phyloP scores from a whole-genome alignment of 768 basidiomycete genomes.

The Suillus subaureus region DNA sequence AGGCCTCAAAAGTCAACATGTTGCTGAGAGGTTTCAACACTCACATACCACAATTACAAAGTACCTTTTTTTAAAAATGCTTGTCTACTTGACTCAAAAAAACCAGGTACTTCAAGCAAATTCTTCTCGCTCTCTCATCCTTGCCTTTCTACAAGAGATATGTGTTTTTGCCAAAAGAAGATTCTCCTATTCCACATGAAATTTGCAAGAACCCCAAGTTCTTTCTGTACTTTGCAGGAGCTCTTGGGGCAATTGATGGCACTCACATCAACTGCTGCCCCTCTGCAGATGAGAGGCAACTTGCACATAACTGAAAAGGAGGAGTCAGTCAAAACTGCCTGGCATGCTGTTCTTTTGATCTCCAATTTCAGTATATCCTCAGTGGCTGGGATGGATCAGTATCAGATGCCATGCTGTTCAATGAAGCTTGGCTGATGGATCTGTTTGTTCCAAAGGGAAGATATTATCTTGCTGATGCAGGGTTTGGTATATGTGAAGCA shows the following conservation, averaged over 20 bases:
- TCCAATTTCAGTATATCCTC: constrained; percentile 18
- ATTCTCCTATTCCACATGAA: too few relatives aligned
- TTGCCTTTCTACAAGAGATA: too few relatives aligned
- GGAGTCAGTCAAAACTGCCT: constrained; percentile 29
- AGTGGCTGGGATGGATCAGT: constrained; percentile 20
- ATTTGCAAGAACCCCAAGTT: too few relatives aligned
- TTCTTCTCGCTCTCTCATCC: too few relatives aligned
- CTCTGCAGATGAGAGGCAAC: constrained; percentile 15
- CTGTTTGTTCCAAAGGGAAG: constrained; percentile 13
- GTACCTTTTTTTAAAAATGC: too few relatives aligned
- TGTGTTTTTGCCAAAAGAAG: too few relatives aligned
- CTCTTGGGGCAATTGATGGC: constrained; percentile 37
- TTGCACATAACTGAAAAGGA: constrained; percentile 24
- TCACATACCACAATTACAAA: too few relatives aligned
- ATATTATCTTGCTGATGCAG: constrained; percentile 20
- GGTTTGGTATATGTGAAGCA: constrained; percentile 23
- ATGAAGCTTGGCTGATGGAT: constrained; percentile 10
- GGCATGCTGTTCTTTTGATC: constrained; percentile 17
- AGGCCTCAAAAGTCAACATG: too few relatives aligned
- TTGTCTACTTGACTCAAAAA: too few relatives aligned
- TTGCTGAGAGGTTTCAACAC: too few relatives aligned
- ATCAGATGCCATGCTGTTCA: constrained; percentile 10
- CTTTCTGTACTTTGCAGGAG: constrained; percentile 35
- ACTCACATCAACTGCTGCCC: constrained; percentile 30
- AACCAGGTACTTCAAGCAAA: too few relatives aligned